A percentile compares a stretch with the other conserved stretches of the same genome.
These are phyloP conservation scores for Hanseniaspora thailandica DNA, from an alignment of 805 yeast genomes.

Conservation along the genomic window DNA sequence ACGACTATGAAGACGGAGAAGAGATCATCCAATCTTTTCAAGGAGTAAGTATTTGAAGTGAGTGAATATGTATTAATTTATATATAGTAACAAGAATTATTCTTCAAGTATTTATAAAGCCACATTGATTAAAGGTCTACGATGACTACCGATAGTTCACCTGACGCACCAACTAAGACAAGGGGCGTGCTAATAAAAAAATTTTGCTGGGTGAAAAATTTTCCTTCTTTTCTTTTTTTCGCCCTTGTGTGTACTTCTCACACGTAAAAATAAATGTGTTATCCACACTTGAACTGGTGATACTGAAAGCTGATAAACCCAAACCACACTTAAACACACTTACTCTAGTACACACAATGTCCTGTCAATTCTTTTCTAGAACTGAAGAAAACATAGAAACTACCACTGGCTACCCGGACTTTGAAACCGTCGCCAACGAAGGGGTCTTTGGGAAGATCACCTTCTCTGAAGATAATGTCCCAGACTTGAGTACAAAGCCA, in stretches of 20 bases:
- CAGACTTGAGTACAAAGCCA: slow-evolving; percentile 15
- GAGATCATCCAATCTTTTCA: slow-evolving; percentile 4
- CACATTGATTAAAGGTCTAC: no score
- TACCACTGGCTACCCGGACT: slow-evolving; percentile 28
- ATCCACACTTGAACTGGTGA: no score
- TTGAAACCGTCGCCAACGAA: slow-evolving; percentile 14
- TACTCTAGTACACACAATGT: slow-evolving; percentile 22
- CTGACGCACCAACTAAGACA: no score
- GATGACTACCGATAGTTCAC: no score
- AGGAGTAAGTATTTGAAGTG: neutral
- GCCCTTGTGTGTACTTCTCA: no score
- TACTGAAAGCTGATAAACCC: neutral
- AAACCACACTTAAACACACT: neutral
- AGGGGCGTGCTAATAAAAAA: no score
- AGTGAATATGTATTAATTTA: neutral
- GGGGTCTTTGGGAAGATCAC: slow-evolving; percentile 18
- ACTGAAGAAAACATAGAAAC: slow-evolving; percentile 28
- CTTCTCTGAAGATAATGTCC: slow-evolving; percentile 21
- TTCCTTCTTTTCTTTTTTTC: no score
- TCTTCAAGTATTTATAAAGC: neutral
- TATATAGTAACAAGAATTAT: no score
- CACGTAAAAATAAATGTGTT: no score
- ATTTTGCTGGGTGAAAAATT: no score
- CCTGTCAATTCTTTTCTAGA: slow-evolving; percentile 29
- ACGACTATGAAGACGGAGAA: neutral